Base-by-base conservation (phyloP, 2,329 filamentous ascomycete genomes). In the Alternaria atra region DNA sequence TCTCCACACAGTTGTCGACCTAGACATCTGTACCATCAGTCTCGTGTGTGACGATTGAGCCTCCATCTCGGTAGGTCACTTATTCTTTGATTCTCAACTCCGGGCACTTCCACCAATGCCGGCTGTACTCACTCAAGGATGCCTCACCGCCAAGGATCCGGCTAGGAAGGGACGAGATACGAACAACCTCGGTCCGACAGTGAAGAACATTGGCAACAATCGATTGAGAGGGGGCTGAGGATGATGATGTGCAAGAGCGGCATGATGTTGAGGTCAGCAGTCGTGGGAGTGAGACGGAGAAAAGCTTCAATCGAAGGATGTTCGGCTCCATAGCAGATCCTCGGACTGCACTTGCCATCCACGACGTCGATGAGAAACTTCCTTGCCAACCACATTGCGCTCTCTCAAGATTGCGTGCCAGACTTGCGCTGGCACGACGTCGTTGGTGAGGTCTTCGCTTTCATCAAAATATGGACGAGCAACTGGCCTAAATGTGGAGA, bases 1-100 rank as follows among this genome's bases (percentile, higher is more conserved):
- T 80, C 76, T 77, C 67, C 75, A 74, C 71, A 77, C 77, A 78
- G 77, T 73, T 44, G 59, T 58, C 65, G 39, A 56, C 35, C 64
- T 63, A 65, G 61, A 64, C 70, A 68, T 60, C 65, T 68, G 68
- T 61, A 66, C 59, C 61, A 66, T 63, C 68, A 69, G 70, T 69
- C 66, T 73, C 65, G 71, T 73, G 71, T 66, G 68, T 74, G 70
- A 58, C 54, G 37, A 48, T 53, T 52, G 52, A 34, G 23, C 37
- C 20, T 58, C 47, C 42, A 52, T 55, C 61, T 68, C 63, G 72
- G 75, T 76, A 77, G 61, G 74, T 73, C 34, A 40, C 27, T 37
- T 59, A 55, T 61, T 35, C 48, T 61, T 58, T 63, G 60, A 60
- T 61, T 53, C 35, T 56, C 58, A 58, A 43, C 39, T 68, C 39